Evolutionary conservation across 2,329 filamentous ascomycete species (phyloP).

Genomic region (Beauveria medogensis): DNA sequence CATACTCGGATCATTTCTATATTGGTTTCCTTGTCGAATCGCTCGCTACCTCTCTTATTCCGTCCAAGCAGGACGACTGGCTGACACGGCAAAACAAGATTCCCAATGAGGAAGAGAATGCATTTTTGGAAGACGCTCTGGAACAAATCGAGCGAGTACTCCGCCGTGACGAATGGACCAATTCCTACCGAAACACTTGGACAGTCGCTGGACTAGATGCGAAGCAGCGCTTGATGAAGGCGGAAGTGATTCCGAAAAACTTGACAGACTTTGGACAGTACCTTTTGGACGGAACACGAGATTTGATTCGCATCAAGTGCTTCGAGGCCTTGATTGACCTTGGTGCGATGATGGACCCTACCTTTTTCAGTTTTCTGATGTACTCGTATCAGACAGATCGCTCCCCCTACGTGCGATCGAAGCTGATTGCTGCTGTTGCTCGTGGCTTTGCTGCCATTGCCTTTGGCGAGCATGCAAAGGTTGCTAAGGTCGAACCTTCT

Average conservation of each 20-base stretch:
- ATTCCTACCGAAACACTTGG: conserved; percentile 61
- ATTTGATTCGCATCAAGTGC: conserved; percentile 57
- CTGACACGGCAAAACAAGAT: conserved; percentile 37
- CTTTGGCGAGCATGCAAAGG: conserved; percentile 50
- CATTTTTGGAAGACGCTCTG: conserved; percentile 44
- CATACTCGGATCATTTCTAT: conserved; percentile 84
- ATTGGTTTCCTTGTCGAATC: conserved; percentile 68
- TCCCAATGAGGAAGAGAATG: conserved; percentile 35
- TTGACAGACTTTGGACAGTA: conserved; percentile 55
- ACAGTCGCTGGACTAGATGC: conserved; percentile 55
- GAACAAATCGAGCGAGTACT: conserved; percentile 60
- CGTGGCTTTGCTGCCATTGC: conserved; percentile 55
- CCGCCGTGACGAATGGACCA: conserved; percentile 60
- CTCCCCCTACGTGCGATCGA: conserved; percentile 55
- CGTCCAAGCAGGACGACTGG: conserved; percentile 37
- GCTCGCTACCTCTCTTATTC: conserved; percentile 50
- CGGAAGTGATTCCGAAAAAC: conserved; percentile 47
- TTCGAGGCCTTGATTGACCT: conserved; percentile 57
- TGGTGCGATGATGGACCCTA: conserved; percentile 48
- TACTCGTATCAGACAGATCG: conserved; percentile 52
- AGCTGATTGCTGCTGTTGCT: conserved; percentile 51
- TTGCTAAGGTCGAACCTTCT: conserved; percentile 30
- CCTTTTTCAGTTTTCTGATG: conserved; percentile 49
- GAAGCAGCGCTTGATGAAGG: conserved; percentile 56
- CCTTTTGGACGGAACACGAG: conserved; percentile 54